A percentile compares a stretch with the other conserved stretches of the same genome.
These are phyloP conservation scores for Thalassiosira sp. DNA, from an alignment of 352 stramenopile species.

Conservation along the genomic window DNA sequence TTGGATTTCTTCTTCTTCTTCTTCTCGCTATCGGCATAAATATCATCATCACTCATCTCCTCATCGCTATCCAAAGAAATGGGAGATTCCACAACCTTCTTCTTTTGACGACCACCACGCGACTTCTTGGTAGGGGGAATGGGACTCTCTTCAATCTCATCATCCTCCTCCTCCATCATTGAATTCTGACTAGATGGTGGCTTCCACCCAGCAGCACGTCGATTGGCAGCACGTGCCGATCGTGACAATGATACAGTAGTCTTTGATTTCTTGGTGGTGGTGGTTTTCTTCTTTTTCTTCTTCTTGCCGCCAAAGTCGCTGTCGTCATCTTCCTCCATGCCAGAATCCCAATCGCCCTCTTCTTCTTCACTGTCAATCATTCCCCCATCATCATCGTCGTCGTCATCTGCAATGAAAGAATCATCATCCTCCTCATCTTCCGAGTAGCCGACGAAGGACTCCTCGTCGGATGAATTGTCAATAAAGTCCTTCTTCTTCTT, in stretches of 20 bases:
- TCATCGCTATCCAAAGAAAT: slow-evolving; percentile 12
- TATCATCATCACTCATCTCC: slow-evolving; percentile 7
- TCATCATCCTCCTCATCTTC: slow-evolving; percentile 29
- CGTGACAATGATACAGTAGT: not conserved
- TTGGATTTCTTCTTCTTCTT: not conserved
- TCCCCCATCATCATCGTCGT: slow-evolving; percentile 26
- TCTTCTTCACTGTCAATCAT: slow-evolving; percentile 22
- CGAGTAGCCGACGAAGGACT: not conserved
- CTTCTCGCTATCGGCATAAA: not conserved
- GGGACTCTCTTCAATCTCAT: slow-evolving; percentile 13
- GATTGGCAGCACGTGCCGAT: slow-evolving; percentile 2
- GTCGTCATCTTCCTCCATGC: slow-evolving; percentile 48
- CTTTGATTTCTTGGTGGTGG: not conserved
- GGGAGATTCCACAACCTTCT: slow-evolving; percentile 5
- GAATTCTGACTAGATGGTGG: not conserved
- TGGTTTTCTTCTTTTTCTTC: slow-evolving; percentile 17
- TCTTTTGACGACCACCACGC: slow-evolving; percentile 2
- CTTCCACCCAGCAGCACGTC: slow-evolving; percentile 1
- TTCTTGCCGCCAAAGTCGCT: slow-evolving; percentile 10
- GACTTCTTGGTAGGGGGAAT: slow-evolving; percentile 6
- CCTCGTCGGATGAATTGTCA: slow-evolving; percentile 7
- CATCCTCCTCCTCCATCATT: not conserved
- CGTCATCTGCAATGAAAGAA: slow-evolving; percentile 37
- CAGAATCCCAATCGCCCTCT: slow-evolving; percentile 50
- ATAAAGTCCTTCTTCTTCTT: not conserved